phyloP scores from a whole-genome alignment of 129 eudicot species.

The Flaveria trinervia region DNA sequence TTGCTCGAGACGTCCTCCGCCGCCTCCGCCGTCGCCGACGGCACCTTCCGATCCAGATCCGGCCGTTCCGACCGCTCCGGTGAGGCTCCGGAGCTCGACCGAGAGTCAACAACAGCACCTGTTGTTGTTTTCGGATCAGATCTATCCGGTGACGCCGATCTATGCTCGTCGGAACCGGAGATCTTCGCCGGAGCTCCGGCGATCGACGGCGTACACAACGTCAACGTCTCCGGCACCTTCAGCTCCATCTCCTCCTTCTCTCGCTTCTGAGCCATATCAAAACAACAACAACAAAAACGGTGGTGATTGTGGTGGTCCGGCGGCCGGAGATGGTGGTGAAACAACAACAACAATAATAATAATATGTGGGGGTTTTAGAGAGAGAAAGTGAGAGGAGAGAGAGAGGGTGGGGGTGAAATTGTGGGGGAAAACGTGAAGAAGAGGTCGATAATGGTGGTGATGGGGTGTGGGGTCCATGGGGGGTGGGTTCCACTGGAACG shows the following conservation, averaged over 20 bases:
- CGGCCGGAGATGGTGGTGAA: slow-evolving; percentile 3
- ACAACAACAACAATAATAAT: too few relatives aligned
- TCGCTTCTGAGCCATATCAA: slow-evolving; percentile 68
- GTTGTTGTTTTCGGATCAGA: slow-evolving; percentile 42
- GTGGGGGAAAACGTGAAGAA: slow-evolving; percentile 1
- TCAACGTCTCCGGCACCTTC: slow-evolving; percentile 58
- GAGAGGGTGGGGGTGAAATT: slow-evolving; percentile 21
- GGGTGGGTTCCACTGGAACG: slow-evolving; percentile 34
- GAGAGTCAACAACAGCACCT: slow-evolving; percentile 26
- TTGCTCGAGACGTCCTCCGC: slow-evolving; percentile 11
- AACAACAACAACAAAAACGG: not conserved
- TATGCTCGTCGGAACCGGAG: slow-evolving; percentile 35
- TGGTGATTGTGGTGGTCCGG: slow-evolving; percentile 11
- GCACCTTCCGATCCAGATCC: slow-evolving; percentile 31
- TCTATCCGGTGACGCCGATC: slow-evolving; percentile 42
- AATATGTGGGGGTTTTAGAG: slow-evolving; percentile 25
- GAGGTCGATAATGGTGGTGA: slow-evolving; percentile 39
- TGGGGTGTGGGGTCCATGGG: slow-evolving; percentile 31
- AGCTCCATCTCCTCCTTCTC: slow-evolving; percentile 92
- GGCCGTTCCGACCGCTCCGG: slow-evolving; percentile 25
- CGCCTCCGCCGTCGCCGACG: not conserved
- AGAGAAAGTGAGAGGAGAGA: slow-evolving; percentile 30
- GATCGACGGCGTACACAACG: slow-evolving; percentile 46
- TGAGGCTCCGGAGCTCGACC: slow-evolving; percentile 39
- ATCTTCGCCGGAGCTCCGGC: slow-evolving; percentile 36